These are phyloP conservation scores for Epichloe aotearoae DNA, from an alignment of 2,329 filamentous ascomycete species.

Conservation along the genomic window DNA sequence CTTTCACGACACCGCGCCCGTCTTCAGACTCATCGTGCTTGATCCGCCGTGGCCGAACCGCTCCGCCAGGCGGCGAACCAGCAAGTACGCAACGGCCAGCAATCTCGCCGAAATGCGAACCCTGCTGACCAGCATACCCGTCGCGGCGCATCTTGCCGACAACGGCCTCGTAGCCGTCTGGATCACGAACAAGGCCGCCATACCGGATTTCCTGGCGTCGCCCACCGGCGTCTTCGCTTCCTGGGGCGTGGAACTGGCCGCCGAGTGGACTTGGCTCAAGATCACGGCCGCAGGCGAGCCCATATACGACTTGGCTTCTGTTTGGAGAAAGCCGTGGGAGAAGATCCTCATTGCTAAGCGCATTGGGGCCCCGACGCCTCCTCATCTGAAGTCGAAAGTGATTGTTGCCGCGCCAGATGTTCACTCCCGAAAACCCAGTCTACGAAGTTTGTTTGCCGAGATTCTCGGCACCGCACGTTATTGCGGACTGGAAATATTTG, in stretches of 20 bases:
- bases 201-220: conserved; percentile 40
- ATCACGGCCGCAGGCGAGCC: conserved; percentile 52
- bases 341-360: conserved; percentile 49
- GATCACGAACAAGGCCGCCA: conserved; percentile 60
- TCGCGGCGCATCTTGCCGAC: conserved; percentile 38
- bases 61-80: conserved; percentile 49
- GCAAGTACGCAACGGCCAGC: conserved; percentile 34
- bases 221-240: conserved; percentile 44
- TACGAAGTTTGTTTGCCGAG: conserved; percentile 46
- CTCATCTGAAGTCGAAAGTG: conserved; percentile 31
- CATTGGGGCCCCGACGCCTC: conserved; percentile 15
- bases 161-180: conserved; percentile 55
- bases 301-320: conserved; percentile 43
- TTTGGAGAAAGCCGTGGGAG: conserved; percentile 68
- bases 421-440: conserved; percentile 66
- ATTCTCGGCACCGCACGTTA: conserved; percentile 36
- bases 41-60: conserved; percentile 77
- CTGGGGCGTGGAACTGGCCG: conserved; percentile 52
- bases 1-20: conserved; percentile 30
- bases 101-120: conserved; percentile 31
- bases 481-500: conserved; percentile 61
- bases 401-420: conserved; percentile 60
- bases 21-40: conserved; percentile 55
- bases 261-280: conserved; percentile 74
- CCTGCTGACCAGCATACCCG: conserved; percentile 41